Conservation (phyloP, 768 basidiomycete species). For the Panaeolus papilionaceus region DNA sequence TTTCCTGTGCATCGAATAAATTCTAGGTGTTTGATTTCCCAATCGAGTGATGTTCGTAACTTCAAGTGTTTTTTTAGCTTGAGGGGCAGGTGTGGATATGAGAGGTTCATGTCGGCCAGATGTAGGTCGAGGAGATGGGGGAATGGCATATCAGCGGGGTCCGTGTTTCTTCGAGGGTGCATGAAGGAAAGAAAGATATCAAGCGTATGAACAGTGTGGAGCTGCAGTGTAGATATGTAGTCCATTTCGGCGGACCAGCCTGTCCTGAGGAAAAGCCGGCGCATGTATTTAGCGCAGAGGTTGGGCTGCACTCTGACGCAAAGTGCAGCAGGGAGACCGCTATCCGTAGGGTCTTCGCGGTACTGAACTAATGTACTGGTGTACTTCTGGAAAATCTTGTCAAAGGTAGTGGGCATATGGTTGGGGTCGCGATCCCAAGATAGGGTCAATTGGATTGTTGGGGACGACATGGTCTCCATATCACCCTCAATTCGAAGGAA, state of each 20-base stretch:
- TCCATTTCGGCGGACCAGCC: not conserved
- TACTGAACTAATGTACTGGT: not conserved
- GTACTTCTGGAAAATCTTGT: conserved; percentile 6
- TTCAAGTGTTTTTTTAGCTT: not conserved
- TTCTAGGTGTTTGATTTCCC: conserved; percentile 1
- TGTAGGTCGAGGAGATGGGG: not conserved
- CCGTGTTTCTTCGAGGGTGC: not conserved
- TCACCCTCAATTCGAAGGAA: conserved; percentile 22
- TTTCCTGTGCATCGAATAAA: conserved; percentile 4
- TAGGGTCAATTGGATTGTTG: conserved; percentile 21
- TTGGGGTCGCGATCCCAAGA: conserved; percentile 19
- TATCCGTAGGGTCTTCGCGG: not conserved
- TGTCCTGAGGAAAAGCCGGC: not conserved
- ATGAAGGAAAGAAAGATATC: conserved; percentile 2
- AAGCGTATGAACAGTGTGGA: not conserved
- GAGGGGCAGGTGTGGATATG: not conserved
- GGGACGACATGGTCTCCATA: conserved; percentile 14
- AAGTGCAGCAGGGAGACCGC: not conserved
- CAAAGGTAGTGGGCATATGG: not conserved
- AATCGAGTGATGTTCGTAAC: not conserved
- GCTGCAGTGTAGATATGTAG: not conserved
- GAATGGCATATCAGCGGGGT: not conserved
- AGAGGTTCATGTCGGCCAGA: conserved; percentile 7
- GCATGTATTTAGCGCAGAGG: conserved; percentile 4
- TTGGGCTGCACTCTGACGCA: conserved; percentile 7